Percentiles rank a stretch among this genome's conserved stretches.
phyloP scores from a whole-genome alignment of 257 asterid species.

The Fraxinus cuspidata region DNA sequence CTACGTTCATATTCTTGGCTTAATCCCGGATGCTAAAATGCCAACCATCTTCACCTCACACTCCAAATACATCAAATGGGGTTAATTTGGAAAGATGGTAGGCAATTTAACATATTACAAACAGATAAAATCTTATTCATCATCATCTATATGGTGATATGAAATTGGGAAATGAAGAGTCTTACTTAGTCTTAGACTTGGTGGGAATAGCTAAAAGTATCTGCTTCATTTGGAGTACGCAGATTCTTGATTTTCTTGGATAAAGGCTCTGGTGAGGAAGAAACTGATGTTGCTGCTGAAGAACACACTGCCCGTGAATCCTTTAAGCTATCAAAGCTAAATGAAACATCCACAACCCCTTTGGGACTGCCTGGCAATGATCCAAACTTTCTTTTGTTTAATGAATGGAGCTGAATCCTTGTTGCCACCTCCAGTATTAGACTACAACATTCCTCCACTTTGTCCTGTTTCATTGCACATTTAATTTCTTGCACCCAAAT shows the following conservation, averaged over 20 bases:
- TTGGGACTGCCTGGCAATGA: conserved; percentile 67
- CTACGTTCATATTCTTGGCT: background rate
- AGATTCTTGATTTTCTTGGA: conserved; percentile 51
- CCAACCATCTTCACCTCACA: conserved; percentile 5
- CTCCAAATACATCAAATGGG: background rate
- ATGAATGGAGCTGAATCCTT: conserved; percentile 30
- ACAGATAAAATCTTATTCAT: conserved; percentile 26
- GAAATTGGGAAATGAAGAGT: background rate
- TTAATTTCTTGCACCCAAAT: background rate
- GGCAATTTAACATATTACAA: conserved; percentile 29
- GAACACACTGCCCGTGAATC: conserved; percentile 51
- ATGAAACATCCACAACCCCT: conserved; percentile 65
- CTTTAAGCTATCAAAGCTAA: conserved; percentile 52
- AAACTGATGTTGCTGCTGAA: conserved; percentile 40
- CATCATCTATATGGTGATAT: background rate
- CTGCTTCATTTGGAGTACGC: conserved; percentile 6
- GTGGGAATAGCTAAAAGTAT: background rate
- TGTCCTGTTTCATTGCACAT: conserved; percentile 45
- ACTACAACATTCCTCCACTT: conserved; percentile 63
- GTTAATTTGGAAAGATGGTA: conserved; percentile 37
- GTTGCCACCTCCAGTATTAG: conserved; percentile 56
- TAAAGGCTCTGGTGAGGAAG: conserved; percentile 72
- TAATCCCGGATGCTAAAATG: conserved; percentile 6
- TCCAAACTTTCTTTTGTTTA: conserved; percentile 57
- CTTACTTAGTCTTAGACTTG: no score